A percentile compares a stretch with the other conserved stretches of the same genome.
These are phyloP conservation scores for Kuraishia hungarica DNA, from an alignment of 805 yeast genomes.

Conservation along the genomic window DNA sequence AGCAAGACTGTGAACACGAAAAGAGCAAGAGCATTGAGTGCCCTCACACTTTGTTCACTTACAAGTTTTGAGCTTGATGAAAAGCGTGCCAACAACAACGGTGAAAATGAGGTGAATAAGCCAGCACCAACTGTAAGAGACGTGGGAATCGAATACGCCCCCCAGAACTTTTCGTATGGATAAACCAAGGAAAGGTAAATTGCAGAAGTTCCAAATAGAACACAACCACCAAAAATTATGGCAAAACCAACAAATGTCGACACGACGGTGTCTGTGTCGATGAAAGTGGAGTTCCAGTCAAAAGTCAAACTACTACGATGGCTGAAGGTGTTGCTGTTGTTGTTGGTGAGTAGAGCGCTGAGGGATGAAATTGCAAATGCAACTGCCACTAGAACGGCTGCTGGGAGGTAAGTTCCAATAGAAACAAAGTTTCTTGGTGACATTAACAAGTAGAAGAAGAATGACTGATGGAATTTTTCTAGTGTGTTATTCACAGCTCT, in stretches of 20 bases:
- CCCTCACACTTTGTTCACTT: slow-evolving; percentile 14
- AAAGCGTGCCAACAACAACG: slow-evolving; percentile 2
- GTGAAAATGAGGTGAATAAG: slow-evolving; percentile 3
- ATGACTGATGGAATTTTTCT: slow-evolving; percentile 96
- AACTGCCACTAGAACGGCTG: slow-evolving; percentile 66
- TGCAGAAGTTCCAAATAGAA: slow-evolving; percentile 18
- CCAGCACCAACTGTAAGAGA: background rate
- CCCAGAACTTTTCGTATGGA: slow-evolving; percentile 5
- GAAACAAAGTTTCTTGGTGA: slow-evolving; percentile 80
- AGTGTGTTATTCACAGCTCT: slow-evolving; percentile 85
- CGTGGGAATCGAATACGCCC: background rate
- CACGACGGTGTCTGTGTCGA: slow-evolving; percentile 18
- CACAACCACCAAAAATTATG: slow-evolving; percentile 12
- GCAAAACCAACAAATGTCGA: slow-evolving; percentile 22
- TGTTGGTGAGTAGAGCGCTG: slow-evolving; percentile 41
- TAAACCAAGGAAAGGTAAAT: slow-evolving; percentile 5
- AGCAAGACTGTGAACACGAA: slow-evolving; percentile 60
- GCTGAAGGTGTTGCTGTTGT: slow-evolving; percentile 17
- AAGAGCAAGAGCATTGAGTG: slow-evolving; percentile 23
- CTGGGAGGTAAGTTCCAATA: slow-evolving; percentile 87
- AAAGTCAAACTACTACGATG: background rate
- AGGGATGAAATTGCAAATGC: slow-evolving; percentile 64
- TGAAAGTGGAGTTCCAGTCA: slow-evolving; percentile 5
- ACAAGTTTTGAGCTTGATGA: background rate
- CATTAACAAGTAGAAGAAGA: slow-evolving; percentile 80